These are phyloP conservation scores for Pulveroboletus sp. DNA, from an alignment of 768 basidiomycete species.

Conservation along the genomic window DNA sequence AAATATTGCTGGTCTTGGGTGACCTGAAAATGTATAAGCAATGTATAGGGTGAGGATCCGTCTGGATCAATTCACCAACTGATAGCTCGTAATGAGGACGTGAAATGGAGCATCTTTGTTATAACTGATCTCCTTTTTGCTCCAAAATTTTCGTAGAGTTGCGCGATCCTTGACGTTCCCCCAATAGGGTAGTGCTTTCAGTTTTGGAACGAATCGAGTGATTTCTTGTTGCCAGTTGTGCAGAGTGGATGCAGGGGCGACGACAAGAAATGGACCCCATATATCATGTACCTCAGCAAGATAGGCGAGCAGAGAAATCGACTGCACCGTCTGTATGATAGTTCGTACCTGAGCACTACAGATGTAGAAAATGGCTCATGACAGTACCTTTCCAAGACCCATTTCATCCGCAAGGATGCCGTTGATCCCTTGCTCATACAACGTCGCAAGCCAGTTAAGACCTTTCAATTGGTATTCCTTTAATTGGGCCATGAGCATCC, in stretches of 20 bases:
- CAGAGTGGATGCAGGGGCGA: slow-evolving; percentile 93
- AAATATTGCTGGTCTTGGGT: slow-evolving; percentile 98
- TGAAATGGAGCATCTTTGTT: slow-evolving; percentile 95
- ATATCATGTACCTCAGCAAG: slow-evolving; percentile 96
- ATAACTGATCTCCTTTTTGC: slow-evolving; percentile 94
- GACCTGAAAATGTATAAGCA: slow-evolving; percentile 45
- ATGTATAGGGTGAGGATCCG: neutral
- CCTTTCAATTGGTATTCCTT: slow-evolving; percentile 99
- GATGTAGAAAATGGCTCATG: slow-evolving; percentile 7
- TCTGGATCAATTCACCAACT: slow-evolving; percentile 54
- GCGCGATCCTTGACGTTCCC: slow-evolving; percentile 94
- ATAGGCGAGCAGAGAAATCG: slow-evolving; percentile 92
- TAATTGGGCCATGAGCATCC: slow-evolving; percentile 92
- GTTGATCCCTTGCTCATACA: slow-evolving; percentile 99
- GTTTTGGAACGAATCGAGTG: slow-evolving; percentile 86
- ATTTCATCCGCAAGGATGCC: slow-evolving; percentile 99
- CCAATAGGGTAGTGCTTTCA: slow-evolving; percentile 98
- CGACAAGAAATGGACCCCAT: slow-evolving; percentile 98
- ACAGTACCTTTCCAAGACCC: slow-evolving; percentile 82
- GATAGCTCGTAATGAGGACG: slow-evolving; percentile 94
- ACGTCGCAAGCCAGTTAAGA: slow-evolving; percentile 93
- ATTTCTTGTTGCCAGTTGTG: slow-evolving; percentile 99
- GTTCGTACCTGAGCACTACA: neutral
- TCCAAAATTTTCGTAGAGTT: slow-evolving; percentile 95
- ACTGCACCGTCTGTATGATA: slow-evolving; percentile 80